Evolutionary conservation across 148 eudicot genomes (phyloP).

Genomic region (Rhododendron ferrugineum): DNA sequence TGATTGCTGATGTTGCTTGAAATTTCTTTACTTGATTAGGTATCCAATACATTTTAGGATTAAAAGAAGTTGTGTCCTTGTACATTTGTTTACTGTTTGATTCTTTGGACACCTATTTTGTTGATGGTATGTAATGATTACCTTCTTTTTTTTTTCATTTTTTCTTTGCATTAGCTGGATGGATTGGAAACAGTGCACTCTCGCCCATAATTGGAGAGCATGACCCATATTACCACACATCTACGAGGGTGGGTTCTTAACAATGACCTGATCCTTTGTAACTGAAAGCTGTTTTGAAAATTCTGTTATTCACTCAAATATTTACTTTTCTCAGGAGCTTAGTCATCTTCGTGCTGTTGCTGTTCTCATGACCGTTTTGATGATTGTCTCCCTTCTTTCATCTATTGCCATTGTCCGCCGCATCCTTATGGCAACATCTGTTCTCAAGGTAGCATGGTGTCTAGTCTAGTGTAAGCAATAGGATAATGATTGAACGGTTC

Average conservation of each 20-base stretch:
- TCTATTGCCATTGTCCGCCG: conserved; percentile 91
- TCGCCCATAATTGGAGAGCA: conserved; percentile 86
- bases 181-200: conserved; percentile 92
- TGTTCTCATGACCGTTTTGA: conserved; percentile 68
- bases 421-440: conserved; percentile 95
- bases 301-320: conserved; percentile 7
- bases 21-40: not conserved
- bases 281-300: not conserved
- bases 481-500: not conserved
- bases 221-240: conserved; percentile 75
- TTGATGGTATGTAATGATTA: conserved; percentile 2
- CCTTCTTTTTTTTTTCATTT: not conserved
- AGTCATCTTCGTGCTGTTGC: conserved; percentile 77
- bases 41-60: not conserved
- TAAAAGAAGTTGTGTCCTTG: not conserved
- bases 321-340: conserved; percentile 55
- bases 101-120: not conserved
- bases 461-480: not conserved
- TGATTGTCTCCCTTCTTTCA: conserved; percentile 67
- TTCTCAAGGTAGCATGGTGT: conserved; percentile 66
- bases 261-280: not conserved
- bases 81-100: not conserved
- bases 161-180: conserved; percentile 61
- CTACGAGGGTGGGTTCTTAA: conserved; percentile 62
- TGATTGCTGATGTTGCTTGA: not conserved